phyloP scores from a whole-genome alignment of 805 yeast species.

The Jamesozyma jinghongensis region DNA sequence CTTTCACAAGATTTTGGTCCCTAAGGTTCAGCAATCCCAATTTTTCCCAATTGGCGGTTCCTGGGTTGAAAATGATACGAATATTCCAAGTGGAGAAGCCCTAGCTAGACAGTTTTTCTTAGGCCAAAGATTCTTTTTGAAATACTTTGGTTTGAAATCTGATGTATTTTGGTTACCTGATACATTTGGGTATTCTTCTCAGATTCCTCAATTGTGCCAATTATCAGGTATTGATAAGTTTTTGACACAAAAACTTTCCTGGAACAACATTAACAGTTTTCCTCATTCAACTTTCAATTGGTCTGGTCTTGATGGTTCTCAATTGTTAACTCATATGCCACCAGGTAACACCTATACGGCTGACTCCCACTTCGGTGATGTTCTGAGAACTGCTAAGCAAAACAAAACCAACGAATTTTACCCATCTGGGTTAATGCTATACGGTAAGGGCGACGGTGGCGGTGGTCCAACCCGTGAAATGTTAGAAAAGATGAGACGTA shows the following conservation, averaged over 20 bases:
- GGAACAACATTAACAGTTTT: constrained; percentile 91
- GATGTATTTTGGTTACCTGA: constrained; percentile 92
- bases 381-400: constrained; percentile 64
- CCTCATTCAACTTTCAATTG: constrained; percentile 90
- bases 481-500: constrained; percentile 85
- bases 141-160: constrained; percentile 69
- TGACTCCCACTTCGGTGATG: constrained; percentile 87
- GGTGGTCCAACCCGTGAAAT: constrained; percentile 95
- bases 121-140: constrained; percentile 79
- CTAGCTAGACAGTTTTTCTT: constrained; percentile 77
- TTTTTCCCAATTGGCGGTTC: constrained; percentile 93
- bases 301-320: constrained; percentile 92
- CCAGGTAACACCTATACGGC: constrained; percentile 96
- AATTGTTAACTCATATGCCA: constrained; percentile 94
- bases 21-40: constrained; percentile 59
- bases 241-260: constrained; percentile 85
- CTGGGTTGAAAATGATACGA: constrained; percentile 97
- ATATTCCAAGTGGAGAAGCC: constrained; percentile 91
- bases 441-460: constrained; percentile 97
- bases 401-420: constrained; percentile 78
- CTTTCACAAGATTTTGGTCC: constrained; percentile 47
- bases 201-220: constrained; percentile 87
- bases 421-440: constrained; percentile 71
- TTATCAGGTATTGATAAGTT: constrained; percentile 78
- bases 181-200: constrained; percentile 93